Conservation (phyloP, 257 asterid genomes). For the Lithospermum erythrorhizon region DNA sequence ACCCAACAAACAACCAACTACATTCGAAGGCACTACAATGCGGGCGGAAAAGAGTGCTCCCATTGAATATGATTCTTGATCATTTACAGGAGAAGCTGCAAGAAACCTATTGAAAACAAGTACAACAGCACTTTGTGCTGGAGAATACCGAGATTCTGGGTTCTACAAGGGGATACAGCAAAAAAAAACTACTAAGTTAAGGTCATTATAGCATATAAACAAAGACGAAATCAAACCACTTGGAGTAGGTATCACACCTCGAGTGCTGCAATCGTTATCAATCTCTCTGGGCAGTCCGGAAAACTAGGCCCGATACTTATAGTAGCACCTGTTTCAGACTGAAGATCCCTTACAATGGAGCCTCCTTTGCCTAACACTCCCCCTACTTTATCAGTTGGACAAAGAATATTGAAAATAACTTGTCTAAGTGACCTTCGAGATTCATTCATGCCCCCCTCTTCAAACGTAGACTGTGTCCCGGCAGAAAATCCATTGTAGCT, state of each 20-base stretch:
- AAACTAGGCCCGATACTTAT: slow-evolving; percentile 38
- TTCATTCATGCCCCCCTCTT: slow-evolving; percentile 25
- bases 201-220: not conserved
- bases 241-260: slow-evolving; percentile 32
- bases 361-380: slow-evolving; percentile 67
- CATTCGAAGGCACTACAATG: slow-evolving; percentile 37
- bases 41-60: slow-evolving; percentile 33
- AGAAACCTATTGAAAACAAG: slow-evolving; percentile 38
- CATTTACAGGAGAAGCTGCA: slow-evolving; percentile 29
- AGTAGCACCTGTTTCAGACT: slow-evolving; percentile 44
- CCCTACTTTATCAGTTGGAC: slow-evolving; percentile 48
- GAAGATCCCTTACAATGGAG: slow-evolving; percentile 33
- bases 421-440: slow-evolving; percentile 20
- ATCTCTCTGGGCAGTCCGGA: slow-evolving; percentile 44
- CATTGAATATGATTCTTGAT: slow-evolving; percentile 19
- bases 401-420: slow-evolving; percentile 52
- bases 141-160: slow-evolving; percentile 34
- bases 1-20: slow-evolving; percentile 75
- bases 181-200: slow-evolving; percentile 4
- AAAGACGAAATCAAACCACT: not conserved
- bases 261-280: slow-evolving; percentile 46
- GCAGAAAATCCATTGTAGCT: slow-evolving; percentile 12
- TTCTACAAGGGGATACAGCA: slow-evolving; percentile 24
- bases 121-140: slow-evolving; percentile 50
- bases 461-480: slow-evolving; percentile 13